Evolutionary conservation across 192 early-diverging fungal species (phyloP).

Genomic region (Fimicolochytrium jonesii): DNA sequence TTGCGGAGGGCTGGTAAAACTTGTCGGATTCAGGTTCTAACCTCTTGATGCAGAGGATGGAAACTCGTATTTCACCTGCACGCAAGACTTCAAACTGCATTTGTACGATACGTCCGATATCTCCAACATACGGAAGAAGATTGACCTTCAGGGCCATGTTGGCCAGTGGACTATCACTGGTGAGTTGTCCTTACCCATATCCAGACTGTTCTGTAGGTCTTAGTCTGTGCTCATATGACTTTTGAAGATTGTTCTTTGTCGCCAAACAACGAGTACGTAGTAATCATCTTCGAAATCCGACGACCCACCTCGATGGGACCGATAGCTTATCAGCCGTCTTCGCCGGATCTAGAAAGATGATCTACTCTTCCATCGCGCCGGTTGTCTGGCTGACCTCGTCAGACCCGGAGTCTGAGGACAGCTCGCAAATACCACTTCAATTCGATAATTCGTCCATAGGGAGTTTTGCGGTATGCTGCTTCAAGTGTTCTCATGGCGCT

Average conservation of each 20-base stretch:
- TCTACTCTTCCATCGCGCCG: slow-evolving; percentile 61
- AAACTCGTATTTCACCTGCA: slow-evolving; percentile 52
- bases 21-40: not conserved
- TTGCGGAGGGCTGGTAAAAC: slow-evolving; percentile 34
- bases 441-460: not conserved
- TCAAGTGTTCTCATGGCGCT: not conserved
- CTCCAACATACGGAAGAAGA: slow-evolving; percentile 27
- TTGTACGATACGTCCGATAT: slow-evolving; percentile 55
- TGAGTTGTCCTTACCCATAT: not conserved
- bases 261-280: slow-evolving; percentile 38
- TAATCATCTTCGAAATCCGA: too few species aligned
- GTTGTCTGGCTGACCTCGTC: slow-evolving; percentile 46
- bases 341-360: slow-evolving; percentile 37
- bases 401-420: not conserved
- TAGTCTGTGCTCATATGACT: not conserved
- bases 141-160: slow-evolving; percentile 34
- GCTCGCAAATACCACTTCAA: not conserved
- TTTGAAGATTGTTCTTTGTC: slow-evolving; percentile 18
- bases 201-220: not conserved
- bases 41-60: slow-evolving; percentile 18
- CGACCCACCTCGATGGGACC: too few species aligned
- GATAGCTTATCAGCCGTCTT: too few species aligned
- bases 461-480: slow-evolving; percentile 5
- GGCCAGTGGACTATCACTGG: slow-evolving; percentile 70
- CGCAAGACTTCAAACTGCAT: slow-evolving; percentile 55